Base-by-base conservation (phyloP, 2,329 filamentous ascomycete genomes). In the Aspergillus intermedius region DNA sequence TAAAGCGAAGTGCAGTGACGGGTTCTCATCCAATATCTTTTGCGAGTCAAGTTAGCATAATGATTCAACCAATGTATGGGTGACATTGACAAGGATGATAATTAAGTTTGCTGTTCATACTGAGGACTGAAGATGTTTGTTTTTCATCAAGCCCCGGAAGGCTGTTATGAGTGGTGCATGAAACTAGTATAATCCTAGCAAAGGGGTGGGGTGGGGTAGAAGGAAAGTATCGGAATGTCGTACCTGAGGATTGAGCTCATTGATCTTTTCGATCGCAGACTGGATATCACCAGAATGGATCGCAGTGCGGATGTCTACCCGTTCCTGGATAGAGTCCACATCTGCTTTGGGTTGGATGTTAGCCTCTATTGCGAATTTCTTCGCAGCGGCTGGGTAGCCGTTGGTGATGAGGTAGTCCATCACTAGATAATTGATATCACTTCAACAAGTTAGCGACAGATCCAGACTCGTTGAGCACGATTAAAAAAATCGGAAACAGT, bases 121-220 rank as follows among this genome's bases (percentile, higher is more conserved):
- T 87, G 82, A 87, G 81, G 82, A 87, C 82, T 88, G 84, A 87
- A 87, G 84, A 81, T 74, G 73, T 73, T 74, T 77, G 75, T 74
- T 80, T 82, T 76, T 97, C 91, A 94, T 94, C 93, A 93, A 82
- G 73, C 81, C 84, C 83, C 82, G 77, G 77, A 81, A 83, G 82
- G 79, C 78, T 78, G 57, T 60, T 97, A 93, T 89, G 93, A 90
- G 93, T 98, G 93, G 93, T 98, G 93, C 93, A 98, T 98, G 91
- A 95, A 91, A 78, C 86, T 79, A 80, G 78, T 88, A 77, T 95
- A 95, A 98, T 98, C 93, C 93, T 91, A 73, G 80, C 78, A 81
- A 74, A 51, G 58, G 45, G 53, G 45, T 47, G 30, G 30, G 21
- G 34, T 6, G 43, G 50, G 28, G 47, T 42, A 9, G 21, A 37